Base-by-base conservation (phyloP, 2,329 filamentous ascomycete genomes). In the Aspergillus sp. region DNA sequence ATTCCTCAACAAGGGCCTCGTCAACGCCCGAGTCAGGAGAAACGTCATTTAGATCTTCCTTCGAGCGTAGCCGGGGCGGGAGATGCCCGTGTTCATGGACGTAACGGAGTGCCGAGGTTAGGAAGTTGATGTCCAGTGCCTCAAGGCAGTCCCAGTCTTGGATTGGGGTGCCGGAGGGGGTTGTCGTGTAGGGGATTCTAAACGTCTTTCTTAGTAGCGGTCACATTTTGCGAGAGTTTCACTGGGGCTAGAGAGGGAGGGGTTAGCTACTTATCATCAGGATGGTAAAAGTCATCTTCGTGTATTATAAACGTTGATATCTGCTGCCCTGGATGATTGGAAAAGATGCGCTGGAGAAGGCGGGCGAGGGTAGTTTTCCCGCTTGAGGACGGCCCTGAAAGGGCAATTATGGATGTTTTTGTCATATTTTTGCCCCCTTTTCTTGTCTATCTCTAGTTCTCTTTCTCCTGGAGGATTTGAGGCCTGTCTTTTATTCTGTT, bases 281-380 rank as follows among this genome's bases (percentile, higher is more conserved):
- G 81, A 63, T 86, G 87, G 78, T 96, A 99, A 72, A 98, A 99
- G 75, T 99, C 95, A 78, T 99, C 95, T 72, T 96, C 87, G 73
- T 99, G 95, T 20, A 99, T 82, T 68, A 98, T 90, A 69, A 92
- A 93, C 0, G 75, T 69, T 5, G 64, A 66, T 8, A 74, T 15
- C 13, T n/a, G 5, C 8, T 38, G 30, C 4, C 44, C 32, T 22
- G 42, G 22, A 32, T 45, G 48, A n/a, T 62, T 55, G 8, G 87
- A 87, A 68, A 97, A 92, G 63, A 96, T 87, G 70, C 90, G 86
- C 57, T 91, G 87, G 17, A 99, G 81, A 12, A 97, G 82, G 2
- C 93, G 85, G 18, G 92, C 90, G 13, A 99, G 84, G 2, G 95
- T 98, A 2, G 95, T 98, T 79, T 99, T 99, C 59, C 95, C 95